Conservation (phyloP, 1,139 yeast genomes). For the Pichia sp. region DNA sequence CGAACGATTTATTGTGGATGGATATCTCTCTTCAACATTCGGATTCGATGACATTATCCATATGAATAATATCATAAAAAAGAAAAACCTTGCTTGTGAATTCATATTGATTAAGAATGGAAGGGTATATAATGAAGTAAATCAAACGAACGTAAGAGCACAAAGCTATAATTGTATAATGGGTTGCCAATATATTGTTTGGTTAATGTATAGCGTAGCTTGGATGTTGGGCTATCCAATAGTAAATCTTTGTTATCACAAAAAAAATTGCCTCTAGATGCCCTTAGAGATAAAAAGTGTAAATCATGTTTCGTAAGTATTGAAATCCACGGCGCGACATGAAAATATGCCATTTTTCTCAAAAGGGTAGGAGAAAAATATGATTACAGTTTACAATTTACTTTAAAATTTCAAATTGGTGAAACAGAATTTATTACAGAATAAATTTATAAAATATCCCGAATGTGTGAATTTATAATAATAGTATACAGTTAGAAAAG, state of each 20-base stretch:
- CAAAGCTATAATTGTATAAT: background rate
- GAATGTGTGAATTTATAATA: background rate
- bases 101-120: constrained; percentile 7
- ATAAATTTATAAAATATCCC: background rate
- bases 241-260: background rate
- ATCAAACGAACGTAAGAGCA: background rate
- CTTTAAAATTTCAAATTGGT: background rate
- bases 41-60: constrained; percentile 35
- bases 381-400: background rate
- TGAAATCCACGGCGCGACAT: background rate
- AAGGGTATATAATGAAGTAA: background rate
- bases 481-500: background rate
- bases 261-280: background rate
- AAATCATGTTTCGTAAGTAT: background rate
- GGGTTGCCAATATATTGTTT: no score
- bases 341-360: background rate
- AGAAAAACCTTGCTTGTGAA: constrained; percentile 18
- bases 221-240: background rate
- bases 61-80: constrained; percentile 28
- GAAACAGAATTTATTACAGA: no score
- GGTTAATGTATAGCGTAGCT: background rate
- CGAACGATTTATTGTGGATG: constrained; percentile 26
- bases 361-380: background rate
- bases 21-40: constrained; percentile 29
- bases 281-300: background rate